These are phyloP conservation scores for Saccharomycopsis hybrid DNA, from an alignment of 1,139 yeast species.

Conservation along the genomic window DNA sequence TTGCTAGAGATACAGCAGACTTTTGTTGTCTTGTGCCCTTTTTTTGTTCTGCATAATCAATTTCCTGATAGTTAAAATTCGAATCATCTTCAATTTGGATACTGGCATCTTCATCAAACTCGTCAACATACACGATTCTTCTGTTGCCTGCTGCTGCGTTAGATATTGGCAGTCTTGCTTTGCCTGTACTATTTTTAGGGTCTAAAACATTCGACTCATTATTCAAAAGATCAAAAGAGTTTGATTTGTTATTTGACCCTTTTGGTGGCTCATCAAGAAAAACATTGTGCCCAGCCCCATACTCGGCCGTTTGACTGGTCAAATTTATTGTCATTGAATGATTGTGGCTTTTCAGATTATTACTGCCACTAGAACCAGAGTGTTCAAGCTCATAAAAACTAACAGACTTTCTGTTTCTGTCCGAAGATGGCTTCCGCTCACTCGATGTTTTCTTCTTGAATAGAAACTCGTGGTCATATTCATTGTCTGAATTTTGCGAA, in stretches of 20 bases:
- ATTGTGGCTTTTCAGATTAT: too few relatives aligned
- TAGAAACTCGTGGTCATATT: background rate
- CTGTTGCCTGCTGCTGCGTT: constrained; percentile 26
- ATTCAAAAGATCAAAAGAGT: background rate
- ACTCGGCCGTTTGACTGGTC: constrained; percentile 8
- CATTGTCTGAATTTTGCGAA: background rate
- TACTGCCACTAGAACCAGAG: too few relatives aligned
- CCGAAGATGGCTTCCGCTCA: background rate
- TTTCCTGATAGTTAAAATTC: background rate
- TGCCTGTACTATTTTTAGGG: background rate
- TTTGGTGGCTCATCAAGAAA: constrained; percentile 10
- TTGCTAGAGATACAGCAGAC: too few relatives aligned
- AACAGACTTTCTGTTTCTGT: background rate
- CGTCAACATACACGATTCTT: constrained; percentile 28
- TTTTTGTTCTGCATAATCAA: too few relatives aligned
- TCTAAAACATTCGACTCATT: background rate
- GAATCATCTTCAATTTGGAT: constrained; percentile 3
- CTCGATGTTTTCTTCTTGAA: background rate
- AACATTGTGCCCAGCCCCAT: background rate
- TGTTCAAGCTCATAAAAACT: background rate
- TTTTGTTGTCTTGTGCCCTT: too few relatives aligned
- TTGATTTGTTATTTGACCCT: background rate
- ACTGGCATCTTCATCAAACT: constrained; percentile 21
- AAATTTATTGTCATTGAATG: too few relatives aligned
- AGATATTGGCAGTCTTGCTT: background rate